Conservation (phyloP, 176 grass and related monocot genomes). For the Musa itinerans region DNA sequence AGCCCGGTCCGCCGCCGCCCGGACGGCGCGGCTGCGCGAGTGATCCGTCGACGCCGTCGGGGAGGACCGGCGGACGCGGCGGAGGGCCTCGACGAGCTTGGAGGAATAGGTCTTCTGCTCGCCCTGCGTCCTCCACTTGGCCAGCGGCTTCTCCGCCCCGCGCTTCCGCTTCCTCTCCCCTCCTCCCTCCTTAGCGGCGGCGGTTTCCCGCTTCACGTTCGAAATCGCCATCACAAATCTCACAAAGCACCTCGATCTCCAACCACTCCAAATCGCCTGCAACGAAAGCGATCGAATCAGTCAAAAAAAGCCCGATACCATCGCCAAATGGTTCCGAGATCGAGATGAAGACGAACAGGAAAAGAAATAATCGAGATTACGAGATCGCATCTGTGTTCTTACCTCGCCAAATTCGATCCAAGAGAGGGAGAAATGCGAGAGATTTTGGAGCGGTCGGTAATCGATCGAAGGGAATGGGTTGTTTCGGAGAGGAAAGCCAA, state of each 20-base stretch:
- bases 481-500: background rate
- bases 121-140: constrained; percentile 65
- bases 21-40: constrained; percentile 15
- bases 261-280: background rate
- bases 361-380: background rate
- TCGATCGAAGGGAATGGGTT: background rate
- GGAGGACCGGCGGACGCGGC: constrained; percentile 27
- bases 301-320: background rate
- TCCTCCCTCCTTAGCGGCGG: constrained; percentile 9
- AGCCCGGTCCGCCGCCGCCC: constrained; percentile 71
- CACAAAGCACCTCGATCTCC: background rate
- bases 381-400: background rate
- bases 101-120: constrained; percentile 79
- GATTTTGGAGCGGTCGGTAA: background rate
- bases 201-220: constrained; percentile 28
- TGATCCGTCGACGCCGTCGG: background rate
- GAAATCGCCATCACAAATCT: constrained; percentile 30
- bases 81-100: constrained; percentile 74
- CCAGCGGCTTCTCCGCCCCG: background rate
- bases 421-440: background rate
- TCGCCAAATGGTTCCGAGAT: background rate
- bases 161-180: constrained; percentile 43
- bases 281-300: background rate
- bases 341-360: background rate
- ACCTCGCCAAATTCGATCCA: background rate